Percentiles rank a stretch among this genome's conserved stretches.
phyloP scores from a whole-genome alignment of 1,139 yeast genomes.

The Saccharomycopsis hybrid region DNA sequence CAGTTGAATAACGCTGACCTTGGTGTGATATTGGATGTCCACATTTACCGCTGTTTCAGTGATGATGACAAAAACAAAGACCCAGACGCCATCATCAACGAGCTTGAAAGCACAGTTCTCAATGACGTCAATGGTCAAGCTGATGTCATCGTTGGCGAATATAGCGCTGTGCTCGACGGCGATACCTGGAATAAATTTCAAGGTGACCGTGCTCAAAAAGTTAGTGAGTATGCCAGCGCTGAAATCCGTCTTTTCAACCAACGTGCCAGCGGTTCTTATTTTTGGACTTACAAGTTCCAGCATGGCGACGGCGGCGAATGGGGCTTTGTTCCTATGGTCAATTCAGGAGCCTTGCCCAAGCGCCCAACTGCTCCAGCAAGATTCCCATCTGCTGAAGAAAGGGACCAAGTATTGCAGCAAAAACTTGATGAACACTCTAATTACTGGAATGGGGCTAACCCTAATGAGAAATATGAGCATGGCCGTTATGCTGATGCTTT shows the following conservation, averaged over 20 bases:
- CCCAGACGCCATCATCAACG: slow-evolving; percentile 58
- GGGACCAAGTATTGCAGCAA: slow-evolving; percentile 36
- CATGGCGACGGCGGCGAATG: slow-evolving; percentile 94
- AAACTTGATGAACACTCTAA: slow-evolving; percentile 43
- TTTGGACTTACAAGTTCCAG: slow-evolving; percentile 88
- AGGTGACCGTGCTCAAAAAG: slow-evolving; percentile 42
- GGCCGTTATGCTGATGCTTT: slow-evolving; percentile 78
- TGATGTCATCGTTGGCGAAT: slow-evolving; percentile 83
- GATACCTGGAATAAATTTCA: slow-evolving; percentile 57
- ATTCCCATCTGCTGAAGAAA: slow-evolving; percentile 38
- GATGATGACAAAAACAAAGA: slow-evolving; percentile 62
- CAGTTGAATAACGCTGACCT: slow-evolving; percentile 34
- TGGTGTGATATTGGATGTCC: slow-evolving; percentile 76
- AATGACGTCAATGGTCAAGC: slow-evolving; percentile 48
- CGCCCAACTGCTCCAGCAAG: slow-evolving; percentile 34
- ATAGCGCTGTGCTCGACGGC: slow-evolving; percentile 79
- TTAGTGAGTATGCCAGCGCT: slow-evolving; percentile 30
- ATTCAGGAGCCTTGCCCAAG: slow-evolving; percentile 51
- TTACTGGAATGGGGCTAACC: slow-evolving; percentile 64
- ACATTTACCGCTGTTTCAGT: slow-evolving; percentile 79
- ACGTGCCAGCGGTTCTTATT: slow-evolving; percentile 68
- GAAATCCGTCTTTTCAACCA: slow-evolving; percentile 40
- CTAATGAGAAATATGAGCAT: slow-evolving; percentile 64
- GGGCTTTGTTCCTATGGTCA: slow-evolving; percentile 80
- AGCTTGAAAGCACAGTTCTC: slow-evolving; percentile 47